These are phyloP conservation scores for Bruguiera gymnorhiza DNA, from an alignment of 345 rosid species.

Conservation along the genomic window DNA sequence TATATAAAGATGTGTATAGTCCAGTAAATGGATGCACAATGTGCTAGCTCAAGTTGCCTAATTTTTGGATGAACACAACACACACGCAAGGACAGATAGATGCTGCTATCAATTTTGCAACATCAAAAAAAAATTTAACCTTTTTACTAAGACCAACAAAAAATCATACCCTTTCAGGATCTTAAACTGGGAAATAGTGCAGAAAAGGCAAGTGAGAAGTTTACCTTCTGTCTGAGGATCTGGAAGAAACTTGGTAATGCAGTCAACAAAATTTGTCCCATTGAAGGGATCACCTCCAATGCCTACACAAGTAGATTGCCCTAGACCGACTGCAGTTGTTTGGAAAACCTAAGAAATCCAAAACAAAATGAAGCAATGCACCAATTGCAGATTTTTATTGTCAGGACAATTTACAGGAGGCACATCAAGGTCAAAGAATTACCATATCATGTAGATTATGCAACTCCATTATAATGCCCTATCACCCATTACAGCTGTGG, in stretches of 20 bases:
- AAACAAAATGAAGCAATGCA: not conserved
- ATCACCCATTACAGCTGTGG: too few relatives aligned
- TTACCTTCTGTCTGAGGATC: constrained; percentile 98
- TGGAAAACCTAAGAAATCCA: constrained; percentile 66
- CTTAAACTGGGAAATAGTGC: not conserved
- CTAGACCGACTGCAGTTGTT: constrained; percentile 94
- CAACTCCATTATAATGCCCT: too few relatives aligned
- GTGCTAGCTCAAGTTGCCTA: too few relatives aligned
- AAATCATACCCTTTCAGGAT: not conserved
- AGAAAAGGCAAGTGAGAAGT: constrained; percentile 1
- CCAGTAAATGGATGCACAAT: too few relatives aligned
- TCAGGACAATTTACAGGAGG: not conserved
- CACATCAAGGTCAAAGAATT: too few relatives aligned
- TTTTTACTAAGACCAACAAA: too few relatives aligned
- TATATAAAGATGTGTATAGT: too few relatives aligned
- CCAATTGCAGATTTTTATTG: not conserved
- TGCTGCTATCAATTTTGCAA: too few relatives aligned
- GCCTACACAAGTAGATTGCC: constrained; percentile 93
- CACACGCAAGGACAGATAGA: too few relatives aligned
- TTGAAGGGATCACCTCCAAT: constrained; percentile 98
- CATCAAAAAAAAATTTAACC: too few relatives aligned
- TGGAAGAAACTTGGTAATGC: constrained; percentile 71
- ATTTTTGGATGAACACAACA: too few relatives aligned
- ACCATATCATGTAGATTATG: too few relatives aligned
- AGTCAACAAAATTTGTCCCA: constrained; percentile 94